Percentiles rank a stretch among this genome's conserved stretches.
phyloP scores from a whole-genome alignment of 768 basidiomycete genomes.

The Mycena pura region DNA sequence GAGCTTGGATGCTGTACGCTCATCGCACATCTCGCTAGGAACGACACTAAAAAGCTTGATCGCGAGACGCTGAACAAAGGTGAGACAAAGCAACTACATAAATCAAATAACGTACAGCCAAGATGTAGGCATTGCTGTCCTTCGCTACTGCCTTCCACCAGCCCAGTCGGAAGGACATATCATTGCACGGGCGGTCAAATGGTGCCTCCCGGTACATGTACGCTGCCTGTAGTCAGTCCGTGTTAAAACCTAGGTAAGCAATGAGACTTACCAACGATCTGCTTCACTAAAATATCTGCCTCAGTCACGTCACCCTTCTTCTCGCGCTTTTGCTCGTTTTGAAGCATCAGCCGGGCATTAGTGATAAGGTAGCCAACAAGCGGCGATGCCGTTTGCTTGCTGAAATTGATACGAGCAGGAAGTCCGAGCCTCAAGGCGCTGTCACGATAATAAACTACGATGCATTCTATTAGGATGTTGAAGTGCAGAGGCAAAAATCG shows the following conservation, averaged over 20 bases:
- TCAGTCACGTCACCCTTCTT: not conserved
- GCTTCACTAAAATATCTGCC: not conserved
- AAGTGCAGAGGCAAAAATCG: not conserved
- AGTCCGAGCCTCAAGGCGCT: constrained; percentile 1
- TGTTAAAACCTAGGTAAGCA: not conserved
- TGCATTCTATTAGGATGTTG: not conserved
- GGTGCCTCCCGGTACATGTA: constrained; percentile 10
- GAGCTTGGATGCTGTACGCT: constrained; percentile 8
- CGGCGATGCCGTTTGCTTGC: not conserved
- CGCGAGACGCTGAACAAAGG: not conserved
- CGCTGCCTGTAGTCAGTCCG: not conserved
- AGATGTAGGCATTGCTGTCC: not conserved
- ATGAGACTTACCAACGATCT: not conserved
- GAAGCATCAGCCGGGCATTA: not conserved
- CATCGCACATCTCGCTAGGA: constrained; percentile 4
- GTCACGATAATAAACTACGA: constrained; percentile 1
- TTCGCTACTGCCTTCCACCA: constrained; percentile 5
- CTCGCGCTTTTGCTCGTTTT: not conserved
- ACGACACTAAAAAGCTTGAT: constrained; percentile 8
- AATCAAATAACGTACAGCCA: not conserved
- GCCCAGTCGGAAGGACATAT: not conserved
- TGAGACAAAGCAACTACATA: not conserved
- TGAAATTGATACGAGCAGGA: not conserved
- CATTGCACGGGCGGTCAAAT: not conserved
- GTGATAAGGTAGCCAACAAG: not conserved